Evolutionary conservation across 768 basidiomycete genomes (phyloP).

Genomic region (Mycena chlorophos): DNA sequence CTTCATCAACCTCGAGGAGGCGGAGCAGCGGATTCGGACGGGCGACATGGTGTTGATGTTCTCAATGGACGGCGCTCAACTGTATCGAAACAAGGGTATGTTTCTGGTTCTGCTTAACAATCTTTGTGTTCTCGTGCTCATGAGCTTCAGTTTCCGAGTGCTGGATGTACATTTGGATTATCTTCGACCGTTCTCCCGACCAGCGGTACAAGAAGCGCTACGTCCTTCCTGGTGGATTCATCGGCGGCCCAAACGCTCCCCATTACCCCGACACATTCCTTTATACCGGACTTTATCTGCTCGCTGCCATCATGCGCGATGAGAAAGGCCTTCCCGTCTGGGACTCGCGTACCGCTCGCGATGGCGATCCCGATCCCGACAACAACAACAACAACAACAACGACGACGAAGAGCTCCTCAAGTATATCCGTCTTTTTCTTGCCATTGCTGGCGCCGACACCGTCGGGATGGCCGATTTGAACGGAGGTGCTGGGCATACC

Average conservation of each 20-base stretch:
- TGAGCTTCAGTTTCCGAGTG: slow-evolving; percentile 8
- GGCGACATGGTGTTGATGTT: slow-evolving; percentile 20
- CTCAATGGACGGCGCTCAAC: slow-evolving; percentile 29
- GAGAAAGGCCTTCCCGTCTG: slow-evolving; percentile 17
- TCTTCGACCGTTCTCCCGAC: slow-evolving; percentile 26
- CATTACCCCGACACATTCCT: slow-evolving; percentile 33
- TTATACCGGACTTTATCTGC: slow-evolving; percentile 26
- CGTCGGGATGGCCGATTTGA: not conserved
- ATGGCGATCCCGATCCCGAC: too few relatives aligned
- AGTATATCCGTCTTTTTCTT: slow-evolving; percentile 19
- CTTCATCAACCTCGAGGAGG: slow-evolving; percentile 7
- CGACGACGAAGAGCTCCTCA: not conserved
- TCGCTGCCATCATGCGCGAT: slow-evolving; percentile 26
- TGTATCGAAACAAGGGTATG: slow-evolving; percentile 24
- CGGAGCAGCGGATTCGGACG: slow-evolving; percentile 23
- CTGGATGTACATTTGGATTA: slow-evolving; percentile 30
- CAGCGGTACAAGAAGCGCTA: slow-evolving; percentile 30
- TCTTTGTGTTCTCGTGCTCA: not conserved
- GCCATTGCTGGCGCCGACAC: slow-evolving; percentile 1
- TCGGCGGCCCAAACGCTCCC: slow-evolving; percentile 34
- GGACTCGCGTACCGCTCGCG: slow-evolving; percentile 20
- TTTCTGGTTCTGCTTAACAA: not conserved
- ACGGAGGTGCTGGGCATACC: not conserved
- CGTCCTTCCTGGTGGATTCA: slow-evolving; percentile 31
- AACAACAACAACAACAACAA: too few relatives aligned